These are phyloP conservation scores for Nakazawaea molendinolei DNA, from an alignment of 805 yeast species.

Conservation along the genomic window DNA sequence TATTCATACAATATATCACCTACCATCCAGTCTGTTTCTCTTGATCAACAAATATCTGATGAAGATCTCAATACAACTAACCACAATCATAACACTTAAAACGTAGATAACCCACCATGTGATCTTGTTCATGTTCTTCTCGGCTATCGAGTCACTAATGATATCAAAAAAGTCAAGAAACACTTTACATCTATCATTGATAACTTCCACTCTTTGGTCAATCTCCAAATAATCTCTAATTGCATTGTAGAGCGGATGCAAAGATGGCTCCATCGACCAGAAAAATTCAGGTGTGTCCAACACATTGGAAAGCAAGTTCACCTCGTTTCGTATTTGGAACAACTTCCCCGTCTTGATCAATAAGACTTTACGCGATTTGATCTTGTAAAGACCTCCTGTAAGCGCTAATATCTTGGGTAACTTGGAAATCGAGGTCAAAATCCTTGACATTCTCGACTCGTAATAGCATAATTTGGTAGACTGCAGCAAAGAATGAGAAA, in stretches of 20 bases:
- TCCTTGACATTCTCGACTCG: slow-evolving; percentile 85
- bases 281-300: slow-evolving; percentile 94
- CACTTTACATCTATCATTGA: slow-evolving; percentile 90
- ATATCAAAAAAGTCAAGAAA: slow-evolving; percentile 90
- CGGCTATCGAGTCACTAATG: slow-evolving; percentile 90
- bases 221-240: slow-evolving; percentile 90
- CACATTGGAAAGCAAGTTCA: slow-evolving; percentile 82
- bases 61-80: slow-evolving; percentile 66
- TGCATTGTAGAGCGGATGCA: slow-evolving; percentile 87
- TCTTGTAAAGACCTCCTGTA: slow-evolving; percentile 73
- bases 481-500: slow-evolving; percentile 96
- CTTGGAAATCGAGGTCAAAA: slow-evolving; percentile 77
- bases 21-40: slow-evolving; percentile 12
- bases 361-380: slow-evolving; percentile 71
- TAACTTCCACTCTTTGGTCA: slow-evolving; percentile 88
- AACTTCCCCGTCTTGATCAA: slow-evolving; percentile 84
- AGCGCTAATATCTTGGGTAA: slow-evolving; percentile 86
- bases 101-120: slow-evolving; percentile 86
- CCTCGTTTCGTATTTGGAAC: slow-evolving; percentile 88
- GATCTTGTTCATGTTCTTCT: slow-evolving; percentile 83
- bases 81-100: slow-evolving; percentile 70
- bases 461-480: slow-evolving; percentile 86
- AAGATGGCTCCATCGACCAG: slow-evolving; percentile 93
- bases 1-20: background rate
- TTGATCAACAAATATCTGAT: slow-evolving; percentile 47